Evolutionary conservation across 164 flowering plant genomes (phyloP), one percentile per base, ranked within the genome.

Genomic region (Umbilicus rupestris): DNA sequence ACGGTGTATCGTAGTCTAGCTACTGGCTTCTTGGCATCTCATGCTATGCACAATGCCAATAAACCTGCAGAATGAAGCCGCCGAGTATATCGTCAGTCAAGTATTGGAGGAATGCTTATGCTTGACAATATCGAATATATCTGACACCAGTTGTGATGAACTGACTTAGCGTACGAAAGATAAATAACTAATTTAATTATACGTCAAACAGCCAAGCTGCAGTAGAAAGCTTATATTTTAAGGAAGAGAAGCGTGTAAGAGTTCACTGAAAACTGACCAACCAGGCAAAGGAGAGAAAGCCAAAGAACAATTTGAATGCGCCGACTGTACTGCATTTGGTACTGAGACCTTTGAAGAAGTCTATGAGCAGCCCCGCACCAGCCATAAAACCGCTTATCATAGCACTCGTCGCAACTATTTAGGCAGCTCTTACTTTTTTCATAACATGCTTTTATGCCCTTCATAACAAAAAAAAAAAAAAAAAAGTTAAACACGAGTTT

Each of bases 281-380:
- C 71, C 66, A 84, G 73, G 76, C 76, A 83, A 66, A 89, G 68
- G 33, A 82, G 72, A 39, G 77, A 29, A 45, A 73, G 45, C 81
- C 80, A 85, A 62, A 83, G 46, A 0, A 78, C 65, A 31, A 83
- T 64, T 77, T 79, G 87, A 62, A 79, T 69, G 39, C 87, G 83
- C 17, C 89, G 87, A 75, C 85, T 74, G 70, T 92, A 86, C 69
- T 84, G 96, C 76, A 92, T 75, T 35, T 82, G 89, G 73, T 89
- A 92, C 71, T 85, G 92, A 70, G 98, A 92, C 72, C 92, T 83
- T 72, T 85, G 98, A 76, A 87, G 83, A 59, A 80, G 89, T 72
- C 96, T 84, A 70, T 85, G 89, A 17, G 84, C 62, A 77, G 87
- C 81, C 63, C 97, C 96, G 68, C 81, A 78, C 92, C 98, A 89